phyloP scores from a whole-genome alignment of 148 eudicot species.

The Nepenthes gracilis region DNA sequence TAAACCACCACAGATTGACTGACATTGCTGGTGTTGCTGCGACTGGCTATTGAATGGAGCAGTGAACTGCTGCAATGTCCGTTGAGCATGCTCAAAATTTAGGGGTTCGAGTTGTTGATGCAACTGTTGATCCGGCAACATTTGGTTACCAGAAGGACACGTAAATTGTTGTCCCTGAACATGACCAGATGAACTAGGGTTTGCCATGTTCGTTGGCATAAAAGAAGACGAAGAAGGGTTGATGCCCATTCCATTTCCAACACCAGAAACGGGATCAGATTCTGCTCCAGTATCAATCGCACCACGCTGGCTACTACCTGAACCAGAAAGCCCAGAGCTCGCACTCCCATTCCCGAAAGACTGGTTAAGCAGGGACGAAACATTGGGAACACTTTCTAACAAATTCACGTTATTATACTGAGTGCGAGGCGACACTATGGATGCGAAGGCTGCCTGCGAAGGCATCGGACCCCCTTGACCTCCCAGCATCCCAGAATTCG shows the following conservation, averaged over 20 bases:
- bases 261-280: conserved; percentile 54
- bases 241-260: conserved; percentile 54
- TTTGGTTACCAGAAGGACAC: conserved; percentile 27
- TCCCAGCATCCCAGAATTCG: conserved; percentile 64
- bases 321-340: conserved; percentile 40
- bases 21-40: conserved; percentile 50
- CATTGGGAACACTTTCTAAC: conserved; percentile 71
- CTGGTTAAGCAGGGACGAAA: conserved; percentile 62
- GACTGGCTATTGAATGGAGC: conserved; percentile 21
- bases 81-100: conserved; percentile 49
- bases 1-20: conserved; percentile 40
- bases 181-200: conserved; percentile 39
- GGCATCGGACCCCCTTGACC: conserved; percentile 71
- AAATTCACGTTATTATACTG: conserved; percentile 65
- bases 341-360: conserved; percentile 58
- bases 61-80: conserved; percentile 26
- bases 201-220: conserved; percentile 27
- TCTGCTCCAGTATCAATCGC: conserved; percentile 62
- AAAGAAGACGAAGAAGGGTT: conserved; percentile 46
- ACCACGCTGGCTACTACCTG: conserved; percentile 30
- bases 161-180: conserved; percentile 44
- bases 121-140: conserved; percentile 53
- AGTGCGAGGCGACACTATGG: conserved; percentile 58
- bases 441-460: conserved; percentile 55
- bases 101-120: conserved; percentile 42